These are phyloP conservation scores for Rhododendron williamsianum DNA, from an alignment of 148 eudicot species.

Conservation along the genomic window DNA sequence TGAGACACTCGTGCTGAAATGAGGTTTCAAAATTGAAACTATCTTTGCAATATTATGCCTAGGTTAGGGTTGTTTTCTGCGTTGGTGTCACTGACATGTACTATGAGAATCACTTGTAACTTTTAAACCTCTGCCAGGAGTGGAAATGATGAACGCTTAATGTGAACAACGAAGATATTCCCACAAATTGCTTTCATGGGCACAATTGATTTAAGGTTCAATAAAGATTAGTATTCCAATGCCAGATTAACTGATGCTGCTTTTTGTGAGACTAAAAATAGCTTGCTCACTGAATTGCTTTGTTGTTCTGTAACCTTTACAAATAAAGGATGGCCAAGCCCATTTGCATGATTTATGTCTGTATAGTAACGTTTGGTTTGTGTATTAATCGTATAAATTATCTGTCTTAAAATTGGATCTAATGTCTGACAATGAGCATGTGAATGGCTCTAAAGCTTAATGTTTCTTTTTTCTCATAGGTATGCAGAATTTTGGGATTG, in stretches of 20 bases:
- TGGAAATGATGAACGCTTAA: background rate
- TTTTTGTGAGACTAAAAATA: background rate
- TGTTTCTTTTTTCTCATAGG: slow-evolving; percentile 26
- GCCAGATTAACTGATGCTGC: background rate
- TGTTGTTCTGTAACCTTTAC: background rate
- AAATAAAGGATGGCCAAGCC: background rate
- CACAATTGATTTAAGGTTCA: background rate
- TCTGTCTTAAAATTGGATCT: background rate
- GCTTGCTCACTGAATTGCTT: background rate
- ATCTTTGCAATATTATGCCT: background rate
- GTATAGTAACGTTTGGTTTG: background rate
- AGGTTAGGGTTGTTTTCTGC: background rate
- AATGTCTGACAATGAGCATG: background rate
- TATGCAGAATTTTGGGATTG: slow-evolving; percentile 69
- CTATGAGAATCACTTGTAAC: background rate
- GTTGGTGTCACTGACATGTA: background rate
- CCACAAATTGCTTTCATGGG: background rate
- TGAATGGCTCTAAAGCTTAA: background rate
- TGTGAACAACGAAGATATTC: background rate
- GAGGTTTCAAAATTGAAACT: background rate
- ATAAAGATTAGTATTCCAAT: background rate
- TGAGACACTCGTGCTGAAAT: background rate
- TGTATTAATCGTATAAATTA: background rate
- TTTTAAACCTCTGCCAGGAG: background rate
- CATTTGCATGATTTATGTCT: background rate